Base-by-base conservation (phyloP, 306 rosid species). In the Psophocarpus tetragonolobus region DNA sequence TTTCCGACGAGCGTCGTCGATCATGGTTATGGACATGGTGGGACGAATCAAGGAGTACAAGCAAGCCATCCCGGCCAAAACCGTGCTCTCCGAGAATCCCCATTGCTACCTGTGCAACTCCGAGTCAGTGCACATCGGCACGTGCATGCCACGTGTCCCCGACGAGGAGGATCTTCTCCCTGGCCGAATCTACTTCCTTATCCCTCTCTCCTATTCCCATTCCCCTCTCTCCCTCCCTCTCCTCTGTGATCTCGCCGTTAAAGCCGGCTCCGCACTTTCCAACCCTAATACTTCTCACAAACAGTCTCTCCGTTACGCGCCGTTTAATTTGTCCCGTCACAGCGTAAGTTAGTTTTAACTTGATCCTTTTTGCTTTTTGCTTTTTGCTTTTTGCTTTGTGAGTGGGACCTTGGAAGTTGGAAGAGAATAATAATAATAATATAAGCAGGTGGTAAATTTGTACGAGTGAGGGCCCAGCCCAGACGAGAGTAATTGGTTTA, bases 121-220 rank as follows among this genome's bases (percentile, higher is more conserved):
- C 1, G 97, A 91, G 70, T 75, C 90, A 44, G 76, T 94, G 84
- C 65, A 71, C 13, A 68, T 94, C 4, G 98, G 97, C 53, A 73
- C 74, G 80, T 77, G 87, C 65, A 53, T 84, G 68, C 84, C 94
- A 36, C 84, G 78, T 4, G 75, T 90, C 23, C 56, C 91, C 13
- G 90, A 81, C 5, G 90, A 87, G 0, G 94, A 92, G 39, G 81
- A 81, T 41, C 91, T 90, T 32, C 81, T 81, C 6, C 84, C 85
- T 0, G 93, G 96, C 3, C 86, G 90, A 84, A 90, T 94, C 67
- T 94, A 94, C 84, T 89, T 94, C 74, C 82, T 91, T 4, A 24
- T 91, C 39, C 93, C 97, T 1, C 77, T 68, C 41, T 82, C 86
- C 33, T 58, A 47, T 13, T 87, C 96, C 23, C 35, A 73, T 4